Evolutionary conservation across 2,329 filamentous ascomycete genomes (phyloP).

Genomic region (Bipolaris victoriae): DNA sequence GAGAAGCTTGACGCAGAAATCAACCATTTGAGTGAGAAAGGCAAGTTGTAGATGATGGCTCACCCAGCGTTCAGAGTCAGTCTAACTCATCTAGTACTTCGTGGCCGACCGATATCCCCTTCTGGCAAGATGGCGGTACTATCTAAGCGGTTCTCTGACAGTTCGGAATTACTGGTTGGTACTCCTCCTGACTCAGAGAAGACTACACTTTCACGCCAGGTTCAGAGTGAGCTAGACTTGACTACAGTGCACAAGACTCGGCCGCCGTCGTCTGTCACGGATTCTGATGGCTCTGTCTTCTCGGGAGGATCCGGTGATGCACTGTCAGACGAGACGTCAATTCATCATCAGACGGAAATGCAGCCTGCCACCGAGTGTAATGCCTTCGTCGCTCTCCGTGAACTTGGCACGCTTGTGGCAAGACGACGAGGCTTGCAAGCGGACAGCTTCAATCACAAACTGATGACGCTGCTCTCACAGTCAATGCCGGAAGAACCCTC

Average conservation of each 20-base stretch:
- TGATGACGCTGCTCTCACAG: slow-evolving; percentile 43
- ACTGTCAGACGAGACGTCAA: slow-evolving; percentile 37
- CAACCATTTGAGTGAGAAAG: slow-evolving; percentile 31
- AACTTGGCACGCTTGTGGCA: slow-evolving; percentile 45
- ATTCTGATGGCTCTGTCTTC: slow-evolving; percentile 40
- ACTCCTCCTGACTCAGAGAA: slow-evolving; percentile 33
- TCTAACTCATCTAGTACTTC: slow-evolving; percentile 25
- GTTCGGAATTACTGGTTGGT: slow-evolving; percentile 40
- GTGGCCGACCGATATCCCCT: slow-evolving; percentile 44
- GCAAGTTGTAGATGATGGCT: slow-evolving; percentile 18
- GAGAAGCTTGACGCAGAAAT: slow-evolving; percentile 36
- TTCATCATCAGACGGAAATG: slow-evolving; percentile 3
- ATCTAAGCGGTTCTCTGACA: slow-evolving; percentile 46
- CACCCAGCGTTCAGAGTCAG: neutral
- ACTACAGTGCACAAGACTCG: slow-evolving; percentile 13
- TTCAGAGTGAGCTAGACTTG: slow-evolving; percentile 40
- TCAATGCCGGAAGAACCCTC: slow-evolving; percentile 4
- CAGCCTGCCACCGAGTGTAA: slow-evolving; percentile 35
- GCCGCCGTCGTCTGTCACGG: slow-evolving; percentile 9
- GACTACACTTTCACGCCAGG: slow-evolving; percentile 35
- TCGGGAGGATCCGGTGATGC: slow-evolving; percentile 41
- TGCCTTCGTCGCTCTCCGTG: slow-evolving; percentile 41
- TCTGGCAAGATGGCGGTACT: slow-evolving; percentile 49
- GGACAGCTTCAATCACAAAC: slow-evolving; percentile 38
- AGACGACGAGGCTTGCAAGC: slow-evolving; percentile 44